Conservation (phyloP, 1,284 basidiomycete species). For the Trichosporon inkin region DNA sequence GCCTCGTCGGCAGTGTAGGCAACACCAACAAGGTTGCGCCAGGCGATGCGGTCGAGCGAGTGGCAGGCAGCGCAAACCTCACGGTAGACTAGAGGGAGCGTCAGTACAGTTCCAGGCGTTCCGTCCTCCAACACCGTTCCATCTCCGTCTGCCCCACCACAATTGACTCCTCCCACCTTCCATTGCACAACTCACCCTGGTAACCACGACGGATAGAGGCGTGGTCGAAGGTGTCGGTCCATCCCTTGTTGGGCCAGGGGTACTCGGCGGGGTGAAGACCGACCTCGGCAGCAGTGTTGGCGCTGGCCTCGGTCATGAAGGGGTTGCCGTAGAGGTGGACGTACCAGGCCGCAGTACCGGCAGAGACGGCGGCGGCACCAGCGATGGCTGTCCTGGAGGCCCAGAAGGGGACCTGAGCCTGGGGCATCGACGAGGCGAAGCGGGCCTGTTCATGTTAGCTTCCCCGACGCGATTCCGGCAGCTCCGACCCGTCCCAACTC, state of each 20-base stretch:
- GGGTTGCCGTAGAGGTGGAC: constrained; percentile 89
- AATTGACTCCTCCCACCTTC: neutral
- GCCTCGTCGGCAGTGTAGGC: constrained; percentile 92
- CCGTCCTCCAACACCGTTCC: neutral
- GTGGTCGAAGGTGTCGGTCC: constrained; percentile 91
- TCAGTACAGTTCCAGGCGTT: neutral
- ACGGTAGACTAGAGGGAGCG: constrained; percentile 71
- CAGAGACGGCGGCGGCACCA: constrained; percentile 72
- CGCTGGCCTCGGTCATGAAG: constrained; percentile 80
- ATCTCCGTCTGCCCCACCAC: neutral
- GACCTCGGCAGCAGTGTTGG: constrained; percentile 85
- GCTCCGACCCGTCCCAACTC: neutral
- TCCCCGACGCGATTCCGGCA: neutral
- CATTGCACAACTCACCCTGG: constrained; percentile 54
- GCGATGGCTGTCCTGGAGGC: constrained; percentile 72
- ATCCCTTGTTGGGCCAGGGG: constrained; percentile 88
- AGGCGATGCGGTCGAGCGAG: constrained; percentile 97
- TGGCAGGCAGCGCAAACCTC: constrained; percentile 99
- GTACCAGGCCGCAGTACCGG: constrained; percentile 92
- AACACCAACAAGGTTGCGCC: constrained; percentile 98
- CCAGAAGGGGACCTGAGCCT: constrained; percentile 27
- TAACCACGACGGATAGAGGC: constrained; percentile 91
- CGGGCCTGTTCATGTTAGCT: constrained; percentile 32
- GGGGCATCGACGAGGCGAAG: constrained; percentile 39
- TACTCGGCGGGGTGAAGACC: constrained; percentile 85